Percentiles rank a stretch among this genome's conserved stretches.
Evolutionary conservation across 257 asterid species (phyloP).

Genomic region (Solanum chilense): DNA sequence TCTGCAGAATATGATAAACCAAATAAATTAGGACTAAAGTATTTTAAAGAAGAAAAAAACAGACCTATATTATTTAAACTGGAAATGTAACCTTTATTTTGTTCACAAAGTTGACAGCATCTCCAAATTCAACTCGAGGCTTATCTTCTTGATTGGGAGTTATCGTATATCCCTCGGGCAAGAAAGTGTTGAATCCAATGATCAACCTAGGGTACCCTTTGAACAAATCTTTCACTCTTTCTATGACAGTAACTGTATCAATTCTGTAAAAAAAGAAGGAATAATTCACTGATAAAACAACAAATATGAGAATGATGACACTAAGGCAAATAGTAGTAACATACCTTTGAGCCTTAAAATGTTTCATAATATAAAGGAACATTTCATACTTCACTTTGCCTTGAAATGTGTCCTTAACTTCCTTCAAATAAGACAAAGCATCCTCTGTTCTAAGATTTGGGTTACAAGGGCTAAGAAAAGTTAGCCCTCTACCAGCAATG

Average conservation of each 20-base stretch:
- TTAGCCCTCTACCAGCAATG: slow-evolving; percentile 11
- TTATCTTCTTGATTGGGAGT: slow-evolving; percentile 69
- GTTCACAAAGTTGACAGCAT: slow-evolving; percentile 81
- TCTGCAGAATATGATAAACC: slow-evolving; percentile 36
- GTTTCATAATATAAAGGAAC: slow-evolving; percentile 86
- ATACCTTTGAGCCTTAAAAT: slow-evolving; percentile 90
- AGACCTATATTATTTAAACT: neutral
- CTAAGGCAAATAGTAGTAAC: neutral
- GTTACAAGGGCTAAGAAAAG: slow-evolving; percentile 32
- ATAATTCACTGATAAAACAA: neutral
- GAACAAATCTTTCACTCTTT: slow-evolving; percentile 72
- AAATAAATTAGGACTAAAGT: neutral
- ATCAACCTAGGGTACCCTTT: slow-evolving; percentile 78
- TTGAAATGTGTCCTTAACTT: slow-evolving; percentile 90
- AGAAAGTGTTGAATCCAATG: slow-evolving; percentile 78
- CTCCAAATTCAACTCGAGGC: slow-evolving; percentile 73
- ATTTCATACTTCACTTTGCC: slow-evolving; percentile 71
- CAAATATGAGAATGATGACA: neutral
- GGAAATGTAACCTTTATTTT: slow-evolving; percentile 65
- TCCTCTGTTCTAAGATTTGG: slow-evolving; percentile 72
- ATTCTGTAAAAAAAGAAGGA: slow-evolving; percentile 40
- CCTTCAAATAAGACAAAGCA: slow-evolving; percentile 82
- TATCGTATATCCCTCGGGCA: slow-evolving; percentile 85
- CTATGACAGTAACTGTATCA: slow-evolving; percentile 78
- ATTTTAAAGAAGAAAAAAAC: neutral